Evolutionary conservation across 768 basidiomycete genomes (phyloP).

Genomic region (Boletus huronensis): DNA sequence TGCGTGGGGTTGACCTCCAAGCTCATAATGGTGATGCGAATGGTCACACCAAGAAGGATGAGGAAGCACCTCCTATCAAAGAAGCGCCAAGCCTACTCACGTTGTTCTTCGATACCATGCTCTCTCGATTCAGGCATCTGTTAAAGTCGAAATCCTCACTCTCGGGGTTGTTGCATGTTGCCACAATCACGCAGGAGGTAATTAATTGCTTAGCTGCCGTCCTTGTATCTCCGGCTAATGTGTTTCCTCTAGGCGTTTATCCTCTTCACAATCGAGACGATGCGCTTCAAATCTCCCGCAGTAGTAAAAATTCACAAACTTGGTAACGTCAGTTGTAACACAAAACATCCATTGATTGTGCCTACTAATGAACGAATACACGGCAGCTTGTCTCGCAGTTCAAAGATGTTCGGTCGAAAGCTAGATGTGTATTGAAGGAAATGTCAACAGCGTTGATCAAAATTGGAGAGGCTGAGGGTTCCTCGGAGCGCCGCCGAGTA

Average conservation of each 20-base stretch:
- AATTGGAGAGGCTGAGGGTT: constrained; percentile 49
- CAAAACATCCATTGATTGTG: neutral
- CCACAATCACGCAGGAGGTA: constrained; percentile 74
- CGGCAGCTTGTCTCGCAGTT: constrained; percentile 62
- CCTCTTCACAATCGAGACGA: constrained; percentile 62
- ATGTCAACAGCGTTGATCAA: constrained; percentile 53
- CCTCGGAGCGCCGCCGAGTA: constrained; percentile 47
- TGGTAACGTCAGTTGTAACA: constrained; percentile 50
- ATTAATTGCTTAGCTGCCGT: neutral
- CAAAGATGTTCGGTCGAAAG: constrained; percentile 58
- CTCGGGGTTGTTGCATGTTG: constrained; percentile 65
- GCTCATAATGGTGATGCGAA: constrained; percentile 31
- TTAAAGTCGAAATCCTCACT: constrained; percentile 40
- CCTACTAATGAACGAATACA: constrained; percentile 3
- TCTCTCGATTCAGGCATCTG: constrained; percentile 46
- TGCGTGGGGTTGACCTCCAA: constrained; percentile 57
- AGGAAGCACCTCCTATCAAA: constrained; percentile 62
- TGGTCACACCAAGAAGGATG: constrained; percentile 61
- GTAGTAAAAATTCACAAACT: constrained; percentile 73
- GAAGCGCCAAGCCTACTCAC: constrained; percentile 55
- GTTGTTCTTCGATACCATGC: constrained; percentile 62
- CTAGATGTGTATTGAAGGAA: constrained; percentile 48
- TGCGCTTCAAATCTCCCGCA: constrained; percentile 68
- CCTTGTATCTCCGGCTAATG: neutral
- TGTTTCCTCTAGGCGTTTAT: constrained; percentile 56